These are phyloP conservation scores for Francoa sonchifolia DNA, from an alignment of 441 rosid species.

Conservation along the genomic window DNA sequence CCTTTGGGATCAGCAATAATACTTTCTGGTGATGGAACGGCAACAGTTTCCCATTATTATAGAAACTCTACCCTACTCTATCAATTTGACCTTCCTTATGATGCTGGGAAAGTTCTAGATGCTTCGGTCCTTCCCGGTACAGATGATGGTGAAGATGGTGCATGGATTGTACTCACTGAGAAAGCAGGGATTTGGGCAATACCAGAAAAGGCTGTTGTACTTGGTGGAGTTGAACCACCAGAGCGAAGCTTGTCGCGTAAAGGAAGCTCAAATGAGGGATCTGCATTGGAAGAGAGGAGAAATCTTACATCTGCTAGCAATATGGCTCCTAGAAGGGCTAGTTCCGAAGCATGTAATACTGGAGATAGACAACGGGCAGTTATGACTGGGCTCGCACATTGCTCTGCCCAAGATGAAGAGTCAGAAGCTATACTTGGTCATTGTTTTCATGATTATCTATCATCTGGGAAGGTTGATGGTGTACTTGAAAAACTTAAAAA, in stretches of 20 bases:
- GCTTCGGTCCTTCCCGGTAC: constrained; percentile 72
- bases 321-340: constrained; percentile 50
- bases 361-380: constrained; percentile 48
- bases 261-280: constrained; percentile 77
- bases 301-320: constrained; percentile 28
- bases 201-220: constrained; percentile 72
- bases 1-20: constrained; percentile 78
- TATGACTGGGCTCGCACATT: constrained; percentile 41
- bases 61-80: constrained; percentile 64
- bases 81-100: constrained; percentile 89
- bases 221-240: constrained; percentile 94
- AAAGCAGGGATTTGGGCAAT: constrained; percentile 97
- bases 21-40: constrained; percentile 90
- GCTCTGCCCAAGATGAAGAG: constrained; percentile 74
- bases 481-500: constrained; percentile 52
- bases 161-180: constrained; percentile 88
- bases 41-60: constrained; percentile 68
- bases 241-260: constrained; percentile 85
- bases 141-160: constrained; percentile 70
- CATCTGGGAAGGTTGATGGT: constrained; percentile 57
- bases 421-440: constrained; percentile 79
- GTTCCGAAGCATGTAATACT: constrained; percentile 48
- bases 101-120: constrained; percentile 91
- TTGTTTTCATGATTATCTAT: constrained; percentile 64
- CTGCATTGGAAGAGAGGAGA: constrained; percentile 52